A percentile compares a stretch with the other conserved stretches of the same genome.
These are phyloP conservation scores for Suillus fuscotomentosus DNA, from an alignment of 768 basidiomycete genomes.

Conservation along the genomic window DNA sequence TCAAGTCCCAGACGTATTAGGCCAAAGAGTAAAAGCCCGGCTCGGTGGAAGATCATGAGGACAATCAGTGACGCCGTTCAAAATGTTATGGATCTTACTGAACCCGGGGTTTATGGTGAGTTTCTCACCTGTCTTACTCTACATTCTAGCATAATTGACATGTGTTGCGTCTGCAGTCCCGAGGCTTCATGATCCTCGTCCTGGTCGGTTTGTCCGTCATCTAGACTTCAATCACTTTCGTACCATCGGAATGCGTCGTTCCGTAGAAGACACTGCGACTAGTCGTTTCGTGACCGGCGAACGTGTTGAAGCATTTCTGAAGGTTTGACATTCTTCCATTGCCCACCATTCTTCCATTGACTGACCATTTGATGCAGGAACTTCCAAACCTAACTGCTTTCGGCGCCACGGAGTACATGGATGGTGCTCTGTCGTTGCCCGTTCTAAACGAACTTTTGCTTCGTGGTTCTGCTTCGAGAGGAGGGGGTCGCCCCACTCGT, in stretches of 20 bases:
- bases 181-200: constrained; percentile 63
- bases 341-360: constrained; percentile 8
- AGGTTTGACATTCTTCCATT: constrained; percentile 43
- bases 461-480: constrained; percentile 71
- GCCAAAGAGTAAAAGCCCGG: constrained; percentile 77
- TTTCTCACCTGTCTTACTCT: constrained; percentile 11
- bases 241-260: constrained; percentile 93
- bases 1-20: constrained; percentile 77
- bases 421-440: constrained; percentile 79
- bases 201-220: constrained; percentile 80
- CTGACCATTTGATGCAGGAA: constrained; percentile 51
- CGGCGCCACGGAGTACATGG: constrained; percentile 99
- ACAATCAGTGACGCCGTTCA: constrained; percentile 80
- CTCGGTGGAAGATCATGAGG: constrained; percentile 79
- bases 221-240: constrained; percentile 97
- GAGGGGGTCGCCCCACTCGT: constrained; percentile 65
- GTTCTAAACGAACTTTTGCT: constrained; percentile 91
- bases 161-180: constrained; percentile 48
- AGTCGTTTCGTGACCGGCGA: constrained; percentile 93
- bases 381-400: constrained; percentile 83
- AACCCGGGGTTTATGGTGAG: constrained; percentile 74
- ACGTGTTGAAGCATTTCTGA: constrained; percentile 73
- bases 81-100: constrained; percentile 58
- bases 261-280: constrained; percentile 84
- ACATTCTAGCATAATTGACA: constrained; percentile 8